phyloP scores from a whole-genome alignment of 2,329 filamentous ascomycete genomes.

The Coleophoma cylindrospora region DNA sequence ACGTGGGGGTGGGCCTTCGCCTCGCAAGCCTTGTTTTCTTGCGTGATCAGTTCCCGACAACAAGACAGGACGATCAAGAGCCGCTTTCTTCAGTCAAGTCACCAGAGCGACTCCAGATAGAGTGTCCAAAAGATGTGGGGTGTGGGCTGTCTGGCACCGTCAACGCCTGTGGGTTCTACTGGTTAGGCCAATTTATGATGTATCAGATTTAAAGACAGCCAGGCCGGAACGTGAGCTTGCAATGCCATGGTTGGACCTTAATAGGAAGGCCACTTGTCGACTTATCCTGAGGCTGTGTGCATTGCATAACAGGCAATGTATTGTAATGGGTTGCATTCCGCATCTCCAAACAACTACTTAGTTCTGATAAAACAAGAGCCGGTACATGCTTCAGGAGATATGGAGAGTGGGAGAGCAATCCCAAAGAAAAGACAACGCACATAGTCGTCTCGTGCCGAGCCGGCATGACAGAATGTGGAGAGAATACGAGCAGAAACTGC shows the following conservation, averaged over 20 bases:
- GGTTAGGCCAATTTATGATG: neutral
- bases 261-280: neutral
- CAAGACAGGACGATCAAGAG: neutral
- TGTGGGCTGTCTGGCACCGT: neutral
- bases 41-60: neutral
- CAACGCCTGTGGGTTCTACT: neutral
- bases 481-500: neutral
- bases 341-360: neutral
- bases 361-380: neutral
- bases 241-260: neutral
- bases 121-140: neutral
- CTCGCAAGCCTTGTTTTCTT: neutral
- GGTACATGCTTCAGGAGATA: neutral
- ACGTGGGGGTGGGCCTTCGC: neutral
- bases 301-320: neutral
- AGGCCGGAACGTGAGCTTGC: neutral
- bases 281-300: neutral
- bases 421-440: neutral
- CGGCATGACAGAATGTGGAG: neutral
- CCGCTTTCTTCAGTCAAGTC: too few species aligned
- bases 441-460: neutral
- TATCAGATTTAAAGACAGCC: neutral
- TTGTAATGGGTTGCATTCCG: neutral
- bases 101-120: neutral
- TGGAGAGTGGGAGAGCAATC: neutral